These are phyloP conservation scores for Beauveria sp. DNA, from an alignment of 2,329 filamentous ascomycete species.

Conservation along the genomic window DNA sequence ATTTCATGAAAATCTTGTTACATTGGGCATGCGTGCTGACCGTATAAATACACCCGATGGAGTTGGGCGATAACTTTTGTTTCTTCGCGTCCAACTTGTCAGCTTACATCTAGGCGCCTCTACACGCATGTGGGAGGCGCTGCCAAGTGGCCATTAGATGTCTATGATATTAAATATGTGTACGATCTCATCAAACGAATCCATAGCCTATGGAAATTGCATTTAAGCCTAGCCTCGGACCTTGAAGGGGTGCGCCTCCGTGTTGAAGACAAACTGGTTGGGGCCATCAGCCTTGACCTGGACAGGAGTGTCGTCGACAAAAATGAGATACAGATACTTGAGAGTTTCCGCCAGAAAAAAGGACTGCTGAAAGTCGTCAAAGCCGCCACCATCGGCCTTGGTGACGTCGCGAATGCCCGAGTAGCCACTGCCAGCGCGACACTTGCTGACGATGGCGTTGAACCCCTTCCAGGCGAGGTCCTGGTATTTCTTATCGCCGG, in stretches of 20 bases:
- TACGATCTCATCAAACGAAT: not conserved
- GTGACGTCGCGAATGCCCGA: slow-evolving; percentile 61
- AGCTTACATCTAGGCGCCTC: not conserved
- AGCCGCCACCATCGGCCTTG: slow-evolving; percentile 48
- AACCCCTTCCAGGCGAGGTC: slow-evolving; percentile 82
- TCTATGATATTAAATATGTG: no score
- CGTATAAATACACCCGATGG: not conserved
- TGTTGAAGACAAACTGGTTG: slow-evolving; percentile 45
- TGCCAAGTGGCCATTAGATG: not conserved
- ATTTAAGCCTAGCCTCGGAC: not conserved
- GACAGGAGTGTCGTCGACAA: slow-evolving; percentile 49
- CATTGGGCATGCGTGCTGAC: not conserved
- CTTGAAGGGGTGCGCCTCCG: slow-evolving; percentile 39
- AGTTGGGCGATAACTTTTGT: not conserved
- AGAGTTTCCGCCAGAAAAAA: slow-evolving; percentile 84
- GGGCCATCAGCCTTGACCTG: slow-evolving; percentile 38
- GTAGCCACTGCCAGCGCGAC: slow-evolving; percentile 59
- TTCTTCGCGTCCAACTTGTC: not conserved
- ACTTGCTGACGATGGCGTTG: slow-evolving; percentile 55
- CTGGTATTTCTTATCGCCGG: slow-evolving; percentile 67
- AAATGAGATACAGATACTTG: slow-evolving; percentile 75
- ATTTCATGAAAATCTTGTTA: not conserved
- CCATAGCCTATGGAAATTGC: not conserved
- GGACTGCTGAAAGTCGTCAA: slow-evolving; percentile 69
- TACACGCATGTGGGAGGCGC: no score